These are phyloP conservation scores for Penicillium corylophilum DNA, from an alignment of 2,329 filamentous ascomycete genomes.

Conservation along the genomic window DNA sequence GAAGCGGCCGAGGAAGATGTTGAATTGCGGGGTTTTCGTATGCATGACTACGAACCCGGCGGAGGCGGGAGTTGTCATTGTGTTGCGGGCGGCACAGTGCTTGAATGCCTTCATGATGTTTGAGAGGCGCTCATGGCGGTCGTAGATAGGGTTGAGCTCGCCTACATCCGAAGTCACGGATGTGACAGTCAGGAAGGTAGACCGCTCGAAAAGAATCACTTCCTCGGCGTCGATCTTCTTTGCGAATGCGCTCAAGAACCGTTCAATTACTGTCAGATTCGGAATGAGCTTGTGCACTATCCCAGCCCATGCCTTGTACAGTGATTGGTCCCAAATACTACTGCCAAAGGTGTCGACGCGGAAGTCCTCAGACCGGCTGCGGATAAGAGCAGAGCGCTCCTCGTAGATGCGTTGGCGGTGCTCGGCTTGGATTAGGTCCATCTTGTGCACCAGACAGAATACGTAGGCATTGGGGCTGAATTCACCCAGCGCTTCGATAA, in stretches of 20 bases:
- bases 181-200: slow-evolving; percentile 94
- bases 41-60: slow-evolving; percentile 49
- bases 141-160: slow-evolving; percentile 78
- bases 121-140: slow-evolving; percentile 90
- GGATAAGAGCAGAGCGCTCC: slow-evolving; percentile 74
- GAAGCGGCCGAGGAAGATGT: slow-evolving; percentile 91
- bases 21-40: slow-evolving; percentile 65
- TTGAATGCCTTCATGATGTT: slow-evolving; percentile 99
- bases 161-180: slow-evolving; percentile 78
- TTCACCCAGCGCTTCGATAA: slow-evolving; percentile 84
- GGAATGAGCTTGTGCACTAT: slow-evolving; percentile 99
- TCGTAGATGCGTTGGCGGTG: slow-evolving; percentile 80
- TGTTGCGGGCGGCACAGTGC: slow-evolving; percentile 60
- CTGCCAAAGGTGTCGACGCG: slow-evolving; percentile 87
- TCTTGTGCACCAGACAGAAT: slow-evolving; percentile 97
- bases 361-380: slow-evolving; percentile 70
- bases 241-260: slow-evolving; percentile 77
- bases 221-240: slow-evolving; percentile 89
- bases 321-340: slow-evolving; percentile 96
- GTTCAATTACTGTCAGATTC: slow-evolving; percentile 84
- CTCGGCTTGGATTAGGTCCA: slow-evolving; percentile 86
- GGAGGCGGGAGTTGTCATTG: slow-evolving; percentile 43
- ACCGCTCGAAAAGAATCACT: slow-evolving; percentile 90
- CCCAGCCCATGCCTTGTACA: slow-evolving; percentile 97
- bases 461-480: slow-evolving; percentile 79